phyloP scores from a whole-genome alignment of 371 early-diverging fungal genomes.

The Lichtheimia hyalospora region DNA sequence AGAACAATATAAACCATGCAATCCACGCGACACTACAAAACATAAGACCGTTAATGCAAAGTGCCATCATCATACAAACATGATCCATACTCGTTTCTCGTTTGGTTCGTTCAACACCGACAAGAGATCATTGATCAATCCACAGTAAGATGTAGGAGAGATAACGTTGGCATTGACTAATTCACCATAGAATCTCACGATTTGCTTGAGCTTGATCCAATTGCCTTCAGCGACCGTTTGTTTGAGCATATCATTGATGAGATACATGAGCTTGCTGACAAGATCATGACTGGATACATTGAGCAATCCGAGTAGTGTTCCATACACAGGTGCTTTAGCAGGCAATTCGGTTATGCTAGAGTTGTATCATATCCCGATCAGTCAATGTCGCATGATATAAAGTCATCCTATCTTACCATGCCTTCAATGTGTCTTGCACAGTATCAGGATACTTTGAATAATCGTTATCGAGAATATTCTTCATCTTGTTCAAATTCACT shows the following conservation, averaged over 20 bases:
- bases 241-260: conserved; percentile 46
- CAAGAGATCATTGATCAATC: conserved; percentile 61
- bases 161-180: conserved; percentile 81
- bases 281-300: conserved; percentile 57
- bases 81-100: conserved; percentile 38
- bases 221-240: conserved; percentile 53
- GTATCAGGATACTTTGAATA: conserved; percentile 65
- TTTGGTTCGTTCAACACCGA: conserved; percentile 56
- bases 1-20: conserved; percentile 73
- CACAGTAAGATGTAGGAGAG: conserved; percentile 60
- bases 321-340: conserved; percentile 78
- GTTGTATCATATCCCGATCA: background rate
- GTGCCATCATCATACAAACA: background rate
- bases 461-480: conserved; percentile 69
- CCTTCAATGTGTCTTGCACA: conserved; percentile 62
- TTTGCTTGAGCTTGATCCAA: conserved; percentile 75
- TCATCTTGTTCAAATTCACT: conserved; percentile 69
- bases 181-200: conserved; percentile 81
- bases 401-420: conserved; percentile 45
- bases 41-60: background rate
- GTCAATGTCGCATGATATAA: background rate
- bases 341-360: conserved; percentile 75
- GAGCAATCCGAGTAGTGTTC: conserved; percentile 74
- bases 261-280: conserved; percentile 32
- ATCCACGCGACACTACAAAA: conserved; percentile 61